Conservation (phyloP, 352 stramenopile genomes). For the Phytophthora sp. region DNA sequence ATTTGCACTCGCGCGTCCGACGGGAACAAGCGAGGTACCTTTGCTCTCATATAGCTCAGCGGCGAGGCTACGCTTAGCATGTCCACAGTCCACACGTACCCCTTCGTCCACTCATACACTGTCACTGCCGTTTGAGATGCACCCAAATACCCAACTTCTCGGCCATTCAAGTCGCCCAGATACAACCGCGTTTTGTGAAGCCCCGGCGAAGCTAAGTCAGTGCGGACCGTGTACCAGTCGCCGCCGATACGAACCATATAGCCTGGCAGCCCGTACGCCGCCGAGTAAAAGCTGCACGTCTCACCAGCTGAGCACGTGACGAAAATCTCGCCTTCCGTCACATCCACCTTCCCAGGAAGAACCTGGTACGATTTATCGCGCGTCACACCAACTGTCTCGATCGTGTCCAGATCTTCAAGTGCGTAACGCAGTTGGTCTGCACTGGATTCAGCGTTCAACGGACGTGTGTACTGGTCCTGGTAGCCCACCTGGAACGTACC, state of each 20-base stretch:
- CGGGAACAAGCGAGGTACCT: slow-evolving; percentile 59
- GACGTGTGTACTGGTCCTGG: slow-evolving; percentile 57
- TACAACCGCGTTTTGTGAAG: slow-evolving; percentile 49
- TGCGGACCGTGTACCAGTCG: slow-evolving; percentile 68
- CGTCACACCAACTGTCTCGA: slow-evolving; percentile 57
- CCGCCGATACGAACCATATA: slow-evolving; percentile 56
- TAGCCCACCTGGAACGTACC: slow-evolving; percentile 84
- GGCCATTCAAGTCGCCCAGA: slow-evolving; percentile 60
- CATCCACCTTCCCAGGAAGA: slow-evolving; percentile 54
- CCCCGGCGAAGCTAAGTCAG: slow-evolving; percentile 40
- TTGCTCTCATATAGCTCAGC: slow-evolving; percentile 53
- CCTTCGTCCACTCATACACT: slow-evolving; percentile 72
- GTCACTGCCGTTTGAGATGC: slow-evolving; percentile 37
- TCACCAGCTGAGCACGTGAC: slow-evolving; percentile 55
- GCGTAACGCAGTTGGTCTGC: slow-evolving; percentile 67
- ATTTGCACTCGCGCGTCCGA: slow-evolving; percentile 47
- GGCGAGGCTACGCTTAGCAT: slow-evolving; percentile 50
- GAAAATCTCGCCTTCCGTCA: slow-evolving; percentile 59
- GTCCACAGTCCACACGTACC: slow-evolving; percentile 63
- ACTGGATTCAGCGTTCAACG: slow-evolving; percentile 75
- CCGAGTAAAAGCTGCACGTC: slow-evolving; percentile 53
- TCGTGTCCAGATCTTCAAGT: slow-evolving; percentile 61
- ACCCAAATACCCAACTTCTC: slow-evolving; percentile 60
- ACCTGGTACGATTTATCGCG: slow-evolving; percentile 51
- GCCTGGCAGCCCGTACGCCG: slow-evolving; percentile 60